phyloP scores from a whole-genome alignment of 2,329 filamentous ascomycete species.

The Bipolaris cookei region DNA sequence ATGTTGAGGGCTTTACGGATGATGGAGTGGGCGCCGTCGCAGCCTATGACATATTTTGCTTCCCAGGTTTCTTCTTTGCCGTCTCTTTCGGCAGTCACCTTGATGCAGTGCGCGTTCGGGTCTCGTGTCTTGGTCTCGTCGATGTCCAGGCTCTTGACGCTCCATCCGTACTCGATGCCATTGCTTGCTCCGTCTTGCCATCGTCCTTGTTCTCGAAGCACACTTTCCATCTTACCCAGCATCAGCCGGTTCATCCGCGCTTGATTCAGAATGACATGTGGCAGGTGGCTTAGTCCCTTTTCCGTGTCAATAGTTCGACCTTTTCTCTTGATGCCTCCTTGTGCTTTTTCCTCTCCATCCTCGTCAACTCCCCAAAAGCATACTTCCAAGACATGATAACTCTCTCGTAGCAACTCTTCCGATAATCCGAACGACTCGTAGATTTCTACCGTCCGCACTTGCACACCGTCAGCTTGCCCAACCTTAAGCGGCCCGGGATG shows the following conservation, averaged over 20 bases:
- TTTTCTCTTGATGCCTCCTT: constrained; percentile 51
- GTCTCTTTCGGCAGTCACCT: constrained; percentile 43
- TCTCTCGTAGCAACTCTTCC: constrained; percentile 67
- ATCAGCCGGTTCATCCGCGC: constrained; percentile 70
- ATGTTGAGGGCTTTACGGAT: constrained; percentile 59
- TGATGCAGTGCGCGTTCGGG: constrained; percentile 41
- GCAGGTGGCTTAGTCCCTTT: constrained; percentile 66
- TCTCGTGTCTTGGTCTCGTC: constrained; percentile 50
- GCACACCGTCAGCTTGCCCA: constrained; percentile 70
- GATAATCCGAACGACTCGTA: constrained; percentile 73
- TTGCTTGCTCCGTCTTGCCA: constrained; percentile 33
- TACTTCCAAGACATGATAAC: constrained; percentile 71
- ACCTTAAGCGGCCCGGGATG: constrained; percentile 60
- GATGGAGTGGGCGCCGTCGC: constrained; percentile 61
- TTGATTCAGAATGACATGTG: constrained; percentile 73
- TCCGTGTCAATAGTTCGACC: constrained; percentile 62
- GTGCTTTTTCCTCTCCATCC: constrained; percentile 25
- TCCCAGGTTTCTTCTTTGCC: constrained; percentile 39
- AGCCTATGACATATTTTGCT: constrained; percentile 53
- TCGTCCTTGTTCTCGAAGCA: constrained; percentile 34
- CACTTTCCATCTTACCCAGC: constrained; percentile 58
- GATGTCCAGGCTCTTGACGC: constrained; percentile 59
- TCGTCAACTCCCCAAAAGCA: constrained; percentile 53
- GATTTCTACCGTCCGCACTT: constrained; percentile 73
- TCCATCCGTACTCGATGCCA: constrained; percentile 62